Conservation (phyloP, 169 alveolate species). For the Plasmodium cynomolgi region DNA sequence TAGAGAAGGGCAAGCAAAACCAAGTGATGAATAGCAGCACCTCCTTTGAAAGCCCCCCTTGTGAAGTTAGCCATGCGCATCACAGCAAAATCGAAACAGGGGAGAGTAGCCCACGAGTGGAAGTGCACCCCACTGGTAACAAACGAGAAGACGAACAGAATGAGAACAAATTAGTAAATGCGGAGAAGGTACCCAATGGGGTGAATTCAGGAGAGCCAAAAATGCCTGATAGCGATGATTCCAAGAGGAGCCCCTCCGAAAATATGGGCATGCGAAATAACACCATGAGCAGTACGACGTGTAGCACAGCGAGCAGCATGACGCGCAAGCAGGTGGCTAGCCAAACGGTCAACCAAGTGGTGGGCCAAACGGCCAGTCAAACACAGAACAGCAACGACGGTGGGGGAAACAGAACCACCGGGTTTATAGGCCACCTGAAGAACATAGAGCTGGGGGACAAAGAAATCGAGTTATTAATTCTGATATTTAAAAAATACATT, state of each 20-base stretch:
- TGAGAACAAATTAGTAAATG: background rate
- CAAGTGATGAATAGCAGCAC: background rate
- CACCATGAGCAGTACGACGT: background rate
- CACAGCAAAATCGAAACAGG: background rate
- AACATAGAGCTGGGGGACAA: slow-evolving; percentile 26
- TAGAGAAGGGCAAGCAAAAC: background rate
- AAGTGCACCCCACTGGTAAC: background rate
- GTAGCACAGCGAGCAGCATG: slow-evolving; percentile 3
- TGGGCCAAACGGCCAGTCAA: background rate
- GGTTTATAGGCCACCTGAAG: slow-evolving; percentile 58
- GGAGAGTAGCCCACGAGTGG: background rate
- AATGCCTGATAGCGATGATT: background rate
- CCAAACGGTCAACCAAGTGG: background rate
- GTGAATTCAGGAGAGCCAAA: background rate
- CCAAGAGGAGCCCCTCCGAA: background rate
- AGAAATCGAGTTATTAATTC: slow-evolving; percentile 22
- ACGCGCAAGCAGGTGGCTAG: background rate
- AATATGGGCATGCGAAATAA: background rate
- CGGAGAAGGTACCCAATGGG: background rate
- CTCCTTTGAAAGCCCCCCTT: background rate
- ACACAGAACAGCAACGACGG: background rate
- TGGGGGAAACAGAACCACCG: slow-evolving; percentile 28
- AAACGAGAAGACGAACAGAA: background rate
- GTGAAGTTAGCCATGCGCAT: background rate
- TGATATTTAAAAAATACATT: slow-evolving; percentile 50